Conservation (phyloP, 805 yeast species). For the Phaffomyces opuntiae region DNA sequence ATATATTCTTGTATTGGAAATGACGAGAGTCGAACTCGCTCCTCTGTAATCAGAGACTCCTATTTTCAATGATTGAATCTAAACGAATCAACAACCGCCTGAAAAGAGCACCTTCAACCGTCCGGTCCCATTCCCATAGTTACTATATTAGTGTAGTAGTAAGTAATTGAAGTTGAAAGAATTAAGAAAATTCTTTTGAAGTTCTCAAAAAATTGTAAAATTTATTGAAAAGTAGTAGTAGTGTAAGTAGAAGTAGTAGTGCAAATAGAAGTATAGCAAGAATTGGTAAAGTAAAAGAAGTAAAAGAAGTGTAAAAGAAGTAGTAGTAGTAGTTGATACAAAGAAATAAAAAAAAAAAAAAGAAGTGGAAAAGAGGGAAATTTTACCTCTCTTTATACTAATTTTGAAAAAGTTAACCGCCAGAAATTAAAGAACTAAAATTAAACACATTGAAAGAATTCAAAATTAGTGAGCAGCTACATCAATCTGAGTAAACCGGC, state of each 20-base stretch:
- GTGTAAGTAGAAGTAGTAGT: neutral
- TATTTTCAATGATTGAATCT: conserved; percentile 5
- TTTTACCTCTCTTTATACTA: neutral
- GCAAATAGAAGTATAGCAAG: too few relatives aligned
- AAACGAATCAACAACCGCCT: conserved; percentile 3
- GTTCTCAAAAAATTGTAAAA: too few relatives aligned
- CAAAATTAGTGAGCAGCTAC: neutral
- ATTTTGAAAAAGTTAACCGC: neutral
- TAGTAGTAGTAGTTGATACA: too few relatives aligned
- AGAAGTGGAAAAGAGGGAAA: neutral
- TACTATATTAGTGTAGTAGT: too few relatives aligned
- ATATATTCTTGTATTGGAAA: conserved; percentile 9
- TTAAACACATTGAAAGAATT: neutral
- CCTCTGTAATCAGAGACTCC: conserved; percentile 19
- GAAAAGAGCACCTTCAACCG: conserved; percentile 23
- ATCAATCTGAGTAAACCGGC: neutral
- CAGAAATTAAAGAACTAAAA: too few relatives aligned
- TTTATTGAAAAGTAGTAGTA: too few relatives aligned
- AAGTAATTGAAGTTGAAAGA: too few relatives aligned
- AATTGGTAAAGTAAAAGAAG: too few relatives aligned
- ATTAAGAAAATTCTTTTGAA: too few relatives aligned
- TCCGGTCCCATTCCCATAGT: conserved; percentile 23
- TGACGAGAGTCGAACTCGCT: conserved; percentile 24
- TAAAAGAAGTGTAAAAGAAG: too few relatives aligned
- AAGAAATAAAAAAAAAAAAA: neutral